phyloP scores from a whole-genome alignment of 2,329 filamentous ascomycete species.

The Stachybotrys chlorohalonatus region DNA sequence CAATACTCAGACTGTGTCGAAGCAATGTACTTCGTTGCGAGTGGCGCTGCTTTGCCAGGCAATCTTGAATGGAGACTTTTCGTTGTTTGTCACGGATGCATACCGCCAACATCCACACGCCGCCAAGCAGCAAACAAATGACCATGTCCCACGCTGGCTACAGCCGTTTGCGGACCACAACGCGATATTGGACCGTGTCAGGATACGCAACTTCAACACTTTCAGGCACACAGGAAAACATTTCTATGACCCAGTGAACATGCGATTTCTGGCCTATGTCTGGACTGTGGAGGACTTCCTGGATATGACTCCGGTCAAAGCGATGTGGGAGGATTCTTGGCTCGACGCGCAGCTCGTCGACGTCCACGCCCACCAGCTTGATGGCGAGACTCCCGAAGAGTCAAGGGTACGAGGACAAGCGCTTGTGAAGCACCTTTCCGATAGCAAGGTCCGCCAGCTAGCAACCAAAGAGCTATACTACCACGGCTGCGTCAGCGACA shows the following conservation, averaged over 20 bases:
- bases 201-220: background rate
- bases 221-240: background rate
- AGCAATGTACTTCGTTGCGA: slow-evolving; percentile 1
- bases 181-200: background rate
- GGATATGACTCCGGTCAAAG: background rate
- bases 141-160: background rate
- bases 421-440: background rate
- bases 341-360: background rate
- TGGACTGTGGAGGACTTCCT: background rate
- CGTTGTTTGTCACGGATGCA: slow-evolving; percentile 1
- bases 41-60: background rate
- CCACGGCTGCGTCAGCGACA: no score
- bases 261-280: background rate
- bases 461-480: background rate
- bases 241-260: background rate
- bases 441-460: background rate
- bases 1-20: background rate
- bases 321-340: background rate
- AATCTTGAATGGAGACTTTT: slow-evolving; percentile 1
- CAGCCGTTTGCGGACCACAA: background rate
- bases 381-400: background rate
- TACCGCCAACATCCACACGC: background rate
- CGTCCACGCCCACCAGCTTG: background rate
- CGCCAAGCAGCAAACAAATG: background rate
- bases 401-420: background rate